Percentiles rank a stretch among this genome's conserved stretches.
These are phyloP conservation scores for Fraxinus nigra DNA, from an alignment of 305 asterid genomes.

Conservation along the genomic window DNA sequence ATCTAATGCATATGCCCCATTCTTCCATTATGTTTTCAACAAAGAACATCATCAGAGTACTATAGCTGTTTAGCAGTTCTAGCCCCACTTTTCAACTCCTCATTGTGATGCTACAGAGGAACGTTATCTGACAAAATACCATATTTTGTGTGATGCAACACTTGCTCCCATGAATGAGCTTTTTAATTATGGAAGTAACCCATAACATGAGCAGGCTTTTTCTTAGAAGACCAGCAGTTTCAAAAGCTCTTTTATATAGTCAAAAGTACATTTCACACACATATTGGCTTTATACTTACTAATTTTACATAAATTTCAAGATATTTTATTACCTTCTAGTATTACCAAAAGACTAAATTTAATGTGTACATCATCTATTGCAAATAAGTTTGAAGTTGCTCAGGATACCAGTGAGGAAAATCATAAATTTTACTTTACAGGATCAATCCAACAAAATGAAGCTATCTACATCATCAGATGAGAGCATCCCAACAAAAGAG, in stretches of 20 bases:
- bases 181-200: not conserved
- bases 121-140: not conserved
- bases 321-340: not conserved
- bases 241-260: not conserved
- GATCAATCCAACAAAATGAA: not conserved
- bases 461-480: not conserved
- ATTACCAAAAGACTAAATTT: not conserved
- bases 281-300: not conserved
- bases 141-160: not conserved
- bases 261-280: not conserved
- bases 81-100: not conserved
- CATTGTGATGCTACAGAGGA: not conserved
- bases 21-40: not conserved
- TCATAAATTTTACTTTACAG: not conserved
- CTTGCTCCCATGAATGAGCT: not conserved
- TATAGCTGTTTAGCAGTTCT: not conserved
- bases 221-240: not conserved
- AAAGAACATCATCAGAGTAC: not conserved
- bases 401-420: not conserved
- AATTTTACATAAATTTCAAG: not conserved
- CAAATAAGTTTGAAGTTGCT: not conserved
- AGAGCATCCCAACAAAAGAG: not conserved
- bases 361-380: not conserved
- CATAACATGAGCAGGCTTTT: not conserved
- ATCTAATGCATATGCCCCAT: not conserved